These are phyloP conservation scores for Ophiostoma perfectum DNA, from an alignment of 2,329 filamentous ascomycete genomes.

Conservation along the genomic window DNA sequence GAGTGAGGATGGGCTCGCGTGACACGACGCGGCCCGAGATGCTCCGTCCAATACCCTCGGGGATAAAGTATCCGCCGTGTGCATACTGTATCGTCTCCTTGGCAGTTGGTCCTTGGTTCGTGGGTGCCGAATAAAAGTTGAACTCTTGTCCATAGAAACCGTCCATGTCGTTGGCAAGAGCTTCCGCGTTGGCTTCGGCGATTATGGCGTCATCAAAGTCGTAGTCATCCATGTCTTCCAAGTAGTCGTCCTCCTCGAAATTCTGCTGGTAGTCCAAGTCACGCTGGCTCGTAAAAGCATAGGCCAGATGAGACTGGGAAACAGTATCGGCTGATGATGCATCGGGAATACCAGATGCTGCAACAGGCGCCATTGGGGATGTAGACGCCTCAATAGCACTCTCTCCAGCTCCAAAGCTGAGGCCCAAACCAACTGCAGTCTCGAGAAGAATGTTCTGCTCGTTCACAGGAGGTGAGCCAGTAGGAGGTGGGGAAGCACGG, in stretches of 20 bases:
- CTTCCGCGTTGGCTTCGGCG: constrained; percentile 90
- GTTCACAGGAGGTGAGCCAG: background rate
- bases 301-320: constrained; percentile 23
- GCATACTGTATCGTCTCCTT: constrained; percentile 53
- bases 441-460: background rate
- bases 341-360: background rate
- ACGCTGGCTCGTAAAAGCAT: constrained; percentile 26
- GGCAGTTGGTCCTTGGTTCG: background rate
- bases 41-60: constrained; percentile 58
- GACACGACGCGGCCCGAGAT: constrained; percentile 69
- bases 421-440: background rate
- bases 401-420: constrained; percentile 3
- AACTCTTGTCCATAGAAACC: constrained; percentile 97
- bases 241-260: constrained; percentile 35
- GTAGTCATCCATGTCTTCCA: constrained; percentile 55
- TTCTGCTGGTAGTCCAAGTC: constrained; percentile 34
- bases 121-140: constrained; percentile 72
- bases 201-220: constrained; percentile 82
- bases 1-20: constrained; percentile 85
- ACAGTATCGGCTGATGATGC: background rate
- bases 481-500: constrained; percentile 27
- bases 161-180: constrained; percentile 83
- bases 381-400: constrained; percentile 15
- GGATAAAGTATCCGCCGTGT: constrained; percentile 85
- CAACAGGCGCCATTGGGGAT: background rate